Evolutionary conservation across 345 rosid genomes (phyloP).

Genomic region (Rhodamnia rubescens): DNA sequence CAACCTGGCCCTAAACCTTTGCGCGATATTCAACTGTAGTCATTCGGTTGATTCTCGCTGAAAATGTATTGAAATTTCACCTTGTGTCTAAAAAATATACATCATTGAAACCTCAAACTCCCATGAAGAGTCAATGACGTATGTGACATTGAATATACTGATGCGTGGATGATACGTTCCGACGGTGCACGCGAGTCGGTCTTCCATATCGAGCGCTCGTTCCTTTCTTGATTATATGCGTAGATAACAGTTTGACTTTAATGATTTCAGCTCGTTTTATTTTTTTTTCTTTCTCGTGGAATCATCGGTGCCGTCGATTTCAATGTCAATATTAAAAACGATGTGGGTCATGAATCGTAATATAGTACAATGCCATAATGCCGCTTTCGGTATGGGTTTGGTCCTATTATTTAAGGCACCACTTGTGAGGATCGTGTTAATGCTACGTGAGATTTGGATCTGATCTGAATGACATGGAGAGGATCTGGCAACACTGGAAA

Average conservation of each 20-base stretch:
- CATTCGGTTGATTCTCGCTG: not conserved
- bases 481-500: not conserved
- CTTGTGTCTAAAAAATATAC: not conserved
- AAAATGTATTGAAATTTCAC: accelerated
- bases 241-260: not conserved
- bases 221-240: not conserved
- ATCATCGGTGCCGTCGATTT: not conserved
- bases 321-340: not conserved
- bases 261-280: not conserved
- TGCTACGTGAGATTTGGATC: not conserved
- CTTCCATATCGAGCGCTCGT: not conserved
- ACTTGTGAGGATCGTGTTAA: not conserved
- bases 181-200: not conserved
- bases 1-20: not conserved
- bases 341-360: not conserved
- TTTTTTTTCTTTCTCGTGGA: not conserved
- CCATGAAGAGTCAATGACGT: too few species aligned
- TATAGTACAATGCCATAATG: not conserved
- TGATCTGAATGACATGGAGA: not conserved
- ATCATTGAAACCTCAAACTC: not conserved
- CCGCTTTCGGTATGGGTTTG: not conserved
- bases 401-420: not conserved
- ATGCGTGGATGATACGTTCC: not conserved
- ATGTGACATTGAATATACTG: not conserved
- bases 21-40: accelerated